Evolutionary conservation across 768 basidiomycete genomes (phyloP).

Genomic region (Daedaleopsis sinensis): DNA sequence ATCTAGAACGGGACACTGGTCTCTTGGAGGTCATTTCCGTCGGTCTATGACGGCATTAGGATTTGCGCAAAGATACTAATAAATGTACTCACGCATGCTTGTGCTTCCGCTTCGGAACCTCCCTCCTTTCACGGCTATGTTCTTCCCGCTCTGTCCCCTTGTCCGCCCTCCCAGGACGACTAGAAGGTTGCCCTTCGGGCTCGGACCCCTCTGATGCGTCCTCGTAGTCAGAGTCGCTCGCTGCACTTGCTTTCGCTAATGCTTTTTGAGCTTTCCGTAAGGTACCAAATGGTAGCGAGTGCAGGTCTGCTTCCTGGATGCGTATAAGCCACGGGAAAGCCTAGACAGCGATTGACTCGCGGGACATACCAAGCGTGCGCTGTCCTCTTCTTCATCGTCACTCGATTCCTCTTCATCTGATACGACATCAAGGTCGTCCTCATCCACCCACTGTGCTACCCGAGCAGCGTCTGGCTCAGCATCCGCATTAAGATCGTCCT

Average conservation of each 20-base stretch:
- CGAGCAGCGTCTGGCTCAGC: constrained; percentile 53
- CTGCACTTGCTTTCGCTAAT: constrained; percentile 16
- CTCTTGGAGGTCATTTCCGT: constrained; percentile 82
- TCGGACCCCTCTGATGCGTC: constrained; percentile 24
- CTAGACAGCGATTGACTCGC: neutral
- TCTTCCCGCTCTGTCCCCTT: constrained; percentile 40
- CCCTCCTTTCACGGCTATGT: constrained; percentile 44
- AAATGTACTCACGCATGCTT: constrained; percentile 81
- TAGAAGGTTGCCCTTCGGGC: constrained; percentile 12
- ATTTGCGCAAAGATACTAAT: neutral
- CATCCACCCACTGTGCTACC: constrained; percentile 65
- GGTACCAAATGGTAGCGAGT: constrained; percentile 31
- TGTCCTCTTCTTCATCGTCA: constrained; percentile 12
- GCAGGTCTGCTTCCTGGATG: constrained; percentile 20
- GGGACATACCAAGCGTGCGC: constrained; percentile 15
- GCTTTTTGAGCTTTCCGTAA: constrained; percentile 31
- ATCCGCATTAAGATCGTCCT: constrained; percentile 4
- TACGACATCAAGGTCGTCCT: constrained; percentile 39
- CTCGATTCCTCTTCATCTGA: constrained; percentile 6
- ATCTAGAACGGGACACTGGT: constrained; percentile 74
- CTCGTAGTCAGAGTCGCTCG: constrained; percentile 22
- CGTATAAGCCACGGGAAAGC: too few relatives aligned
- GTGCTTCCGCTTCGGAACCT: constrained; percentile 61
- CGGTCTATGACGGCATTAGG: constrained; percentile 52
- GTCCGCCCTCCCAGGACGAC: constrained; percentile 3